Evolutionary conservation across 1,284 basidiomycete genomes (phyloP).

Genomic region (Apiotrichum laibachii): DNA sequence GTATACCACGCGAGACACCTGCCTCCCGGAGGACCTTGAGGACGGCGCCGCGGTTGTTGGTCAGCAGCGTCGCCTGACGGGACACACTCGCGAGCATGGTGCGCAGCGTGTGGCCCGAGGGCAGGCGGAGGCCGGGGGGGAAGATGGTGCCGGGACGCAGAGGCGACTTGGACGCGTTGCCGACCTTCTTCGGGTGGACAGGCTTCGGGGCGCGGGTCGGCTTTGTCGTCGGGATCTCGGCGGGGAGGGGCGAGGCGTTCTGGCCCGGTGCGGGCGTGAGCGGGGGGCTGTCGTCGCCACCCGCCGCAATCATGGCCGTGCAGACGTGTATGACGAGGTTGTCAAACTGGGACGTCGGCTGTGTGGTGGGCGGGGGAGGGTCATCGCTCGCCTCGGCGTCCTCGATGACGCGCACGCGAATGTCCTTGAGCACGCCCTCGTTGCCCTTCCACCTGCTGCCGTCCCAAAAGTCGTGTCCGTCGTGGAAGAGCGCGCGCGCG

Average conservation of each 20-base stretch:
- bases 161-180: conserved; percentile 7
- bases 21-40: conserved; percentile 44
- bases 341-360: conserved; percentile 14
- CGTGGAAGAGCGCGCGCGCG: conserved; percentile 28
- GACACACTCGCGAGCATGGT: conserved; percentile 32
- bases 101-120: conserved; percentile 40
- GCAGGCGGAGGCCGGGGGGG: conserved; percentile 24
- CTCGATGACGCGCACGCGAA: conserved; percentile 31
- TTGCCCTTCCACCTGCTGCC: conserved; percentile 37
- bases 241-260: neutral
- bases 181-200: neutral
- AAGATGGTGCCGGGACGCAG: conserved; percentile 16
- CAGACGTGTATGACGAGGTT: conserved; percentile 13
- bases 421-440: conserved; percentile 24
- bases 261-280: neutral
- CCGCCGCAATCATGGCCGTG: conserved; percentile 10
- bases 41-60: conserved; percentile 47
- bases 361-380: neutral
- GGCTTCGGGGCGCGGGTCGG: neutral
- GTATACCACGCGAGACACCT: conserved; percentile 37
- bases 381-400: conserved; percentile 9
- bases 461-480: conserved; percentile 31
- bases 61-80: conserved; percentile 40
- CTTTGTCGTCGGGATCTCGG: neutral
- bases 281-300: neutral